These are phyloP conservation scores for Adansonia digitata DNA, from an alignment of 345 rosid genomes.

Conservation along the genomic window DNA sequence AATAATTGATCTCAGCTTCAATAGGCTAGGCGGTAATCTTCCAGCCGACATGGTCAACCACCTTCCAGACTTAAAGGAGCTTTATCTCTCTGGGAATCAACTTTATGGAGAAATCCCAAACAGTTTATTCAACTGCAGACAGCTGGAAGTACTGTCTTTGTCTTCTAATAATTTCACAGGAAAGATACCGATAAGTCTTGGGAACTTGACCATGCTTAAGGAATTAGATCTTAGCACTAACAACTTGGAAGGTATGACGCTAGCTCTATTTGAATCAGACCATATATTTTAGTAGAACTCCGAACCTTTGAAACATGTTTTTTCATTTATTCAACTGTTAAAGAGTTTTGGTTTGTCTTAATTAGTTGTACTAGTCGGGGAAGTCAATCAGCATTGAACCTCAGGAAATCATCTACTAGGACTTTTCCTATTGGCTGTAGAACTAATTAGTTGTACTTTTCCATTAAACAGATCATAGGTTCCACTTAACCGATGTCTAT, in stretches of 20 bases:
- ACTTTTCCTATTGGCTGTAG: background rate
- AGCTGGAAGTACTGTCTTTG: background rate
- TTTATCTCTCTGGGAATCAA: background rate
- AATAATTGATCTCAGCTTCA: background rate
- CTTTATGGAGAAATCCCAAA: conserved; percentile 26
- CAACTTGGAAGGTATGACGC: conserved; percentile 12
- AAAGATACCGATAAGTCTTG: background rate
- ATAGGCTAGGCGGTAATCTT: background rate
- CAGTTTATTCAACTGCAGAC: background rate
- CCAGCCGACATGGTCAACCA: background rate
- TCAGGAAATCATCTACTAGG: background rate
- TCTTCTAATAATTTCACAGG: background rate
- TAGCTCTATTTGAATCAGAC: background rate
- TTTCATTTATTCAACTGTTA: too few relatives aligned
- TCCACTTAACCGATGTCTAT: too few relatives aligned
- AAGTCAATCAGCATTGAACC: background rate
- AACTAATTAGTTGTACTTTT: background rate
- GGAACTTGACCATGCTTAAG: conserved; percentile 1
- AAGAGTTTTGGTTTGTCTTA: too few relatives aligned
- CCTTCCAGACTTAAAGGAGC: conserved; percentile 3
- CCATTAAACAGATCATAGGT: too few relatives aligned
- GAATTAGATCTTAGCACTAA: conserved; percentile 5
- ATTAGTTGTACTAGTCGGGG: background rate
- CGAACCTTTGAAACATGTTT: background rate
- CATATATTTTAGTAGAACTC: background rate